Conservation (phyloP, 2,329 filamentous ascomycete species). For the Colletotrichum sp. region DNA sequence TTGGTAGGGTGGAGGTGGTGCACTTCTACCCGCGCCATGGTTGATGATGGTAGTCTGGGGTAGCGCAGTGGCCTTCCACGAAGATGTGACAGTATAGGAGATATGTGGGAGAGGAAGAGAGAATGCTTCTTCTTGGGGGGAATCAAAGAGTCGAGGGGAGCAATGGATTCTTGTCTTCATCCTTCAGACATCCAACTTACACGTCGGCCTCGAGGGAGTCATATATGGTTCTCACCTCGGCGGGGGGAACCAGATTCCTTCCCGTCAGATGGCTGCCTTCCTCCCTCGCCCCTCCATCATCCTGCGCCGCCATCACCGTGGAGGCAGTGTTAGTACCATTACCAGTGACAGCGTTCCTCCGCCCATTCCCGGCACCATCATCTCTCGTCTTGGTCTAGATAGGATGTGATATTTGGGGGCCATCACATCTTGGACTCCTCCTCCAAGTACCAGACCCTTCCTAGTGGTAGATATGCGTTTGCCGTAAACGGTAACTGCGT, state of each 20-base stretch:
- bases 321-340: neutral
- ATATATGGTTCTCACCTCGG: neutral
- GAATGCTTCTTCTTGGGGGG: neutral
- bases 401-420: neutral
- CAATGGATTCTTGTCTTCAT: neutral
- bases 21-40: neutral
- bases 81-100: neutral
- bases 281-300: neutral
- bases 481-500: neutral
- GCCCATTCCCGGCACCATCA: neutral
- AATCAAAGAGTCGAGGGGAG: neutral
- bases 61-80: neutral
- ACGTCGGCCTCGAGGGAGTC: neutral
- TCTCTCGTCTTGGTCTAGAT: neutral
- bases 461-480: neutral
- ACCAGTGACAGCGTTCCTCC: neutral
- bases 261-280: neutral
- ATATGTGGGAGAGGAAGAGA: neutral
- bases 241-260: neutral
- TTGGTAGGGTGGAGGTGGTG: conserved; percentile 31
- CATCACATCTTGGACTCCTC: neutral
- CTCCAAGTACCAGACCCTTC: neutral
- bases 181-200: neutral
- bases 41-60: neutral
- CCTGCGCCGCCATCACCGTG: neutral